Evolutionary conservation across 164 flowering plant genomes (phyloP), one percentile per base, ranked within the genome.

Genomic region (Piper longum): DNA sequence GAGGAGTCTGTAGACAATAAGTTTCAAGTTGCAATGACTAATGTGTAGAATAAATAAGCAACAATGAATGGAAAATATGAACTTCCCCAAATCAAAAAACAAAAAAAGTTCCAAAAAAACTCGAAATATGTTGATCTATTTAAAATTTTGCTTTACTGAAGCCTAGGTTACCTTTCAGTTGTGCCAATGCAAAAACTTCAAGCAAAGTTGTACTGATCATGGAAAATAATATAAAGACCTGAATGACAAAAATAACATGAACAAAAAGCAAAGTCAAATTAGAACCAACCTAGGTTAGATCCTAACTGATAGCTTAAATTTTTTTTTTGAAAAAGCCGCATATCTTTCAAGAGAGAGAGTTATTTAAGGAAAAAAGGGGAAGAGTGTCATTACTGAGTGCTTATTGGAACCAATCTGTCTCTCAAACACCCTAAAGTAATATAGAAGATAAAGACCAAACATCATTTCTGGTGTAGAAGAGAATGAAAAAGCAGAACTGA

Each of bases 401-500:
- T 91, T 91, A 66, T 91, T 91, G 61, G 98, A 91, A 59, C 98
- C 96, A 62, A 91, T 89, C 68, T 91, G 98, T 75, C 98, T 82
- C 84, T 91, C 98, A 73, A 91, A 91, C 43, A 91, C 87, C 72
- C 98, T 80, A 82, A 91, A 91, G 83, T 91, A 91, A 74, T 91
- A 91, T 7, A 89, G 80, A 60, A 89, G 80, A 72, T 84, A 89
- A 12, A 86, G 69, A 65, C 98, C 98, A 78, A 89, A 91, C 80
- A 89, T 75, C 72, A 89, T 70, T 69, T 91, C 98, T 61, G 96
- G 95, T 16, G 93, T 86, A 18, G 98, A 89, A 56, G 95, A 86
- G 67, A 91, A 91, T 71, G 95, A 80, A 74, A 85, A 82, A 68
- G 73, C 70, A 48, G 95, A 87, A 5, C 71, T 69, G 44, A 89